Conservation (phyloP, 2,329 filamentous ascomycete species). For the Talaromyces sp. region DNA sequence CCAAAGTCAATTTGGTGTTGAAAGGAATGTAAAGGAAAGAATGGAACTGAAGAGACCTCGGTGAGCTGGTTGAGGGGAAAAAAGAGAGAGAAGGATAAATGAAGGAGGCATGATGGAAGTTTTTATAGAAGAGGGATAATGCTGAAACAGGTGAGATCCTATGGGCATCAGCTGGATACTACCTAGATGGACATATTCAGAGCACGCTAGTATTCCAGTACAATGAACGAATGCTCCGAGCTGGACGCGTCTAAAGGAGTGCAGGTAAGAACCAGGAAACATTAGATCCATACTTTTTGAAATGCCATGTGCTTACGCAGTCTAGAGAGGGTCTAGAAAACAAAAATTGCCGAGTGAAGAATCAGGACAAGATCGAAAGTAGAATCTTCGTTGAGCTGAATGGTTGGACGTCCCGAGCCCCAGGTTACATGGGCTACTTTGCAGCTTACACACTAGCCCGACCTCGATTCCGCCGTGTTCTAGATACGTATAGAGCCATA, state of each 20-base stretch:
- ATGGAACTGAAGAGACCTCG: not conserved
- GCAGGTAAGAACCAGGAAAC: not conserved
- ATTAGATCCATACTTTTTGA: not conserved
- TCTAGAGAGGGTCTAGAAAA: not conserved
- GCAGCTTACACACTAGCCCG: not conserved
- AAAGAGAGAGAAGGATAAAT: not conserved
- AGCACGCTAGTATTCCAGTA: not conserved
- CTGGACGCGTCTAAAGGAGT: not conserved
- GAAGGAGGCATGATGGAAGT: not conserved
- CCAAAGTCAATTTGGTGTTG: not conserved
- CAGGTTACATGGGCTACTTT: conserved; percentile 1
- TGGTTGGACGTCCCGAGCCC: not conserved
- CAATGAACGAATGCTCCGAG: not conserved
- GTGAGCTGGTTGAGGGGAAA: not conserved
- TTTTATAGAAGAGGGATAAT: conserved; percentile 4
- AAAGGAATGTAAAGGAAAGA: conserved; percentile 8
- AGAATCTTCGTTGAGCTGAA: not conserved
- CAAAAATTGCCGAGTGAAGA: not conserved
- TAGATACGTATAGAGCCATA: not conserved
- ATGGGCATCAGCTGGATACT: not conserved
- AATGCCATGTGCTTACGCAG: conserved; percentile 4
- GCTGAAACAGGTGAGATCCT: not conserved
- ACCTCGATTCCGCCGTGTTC: not conserved
- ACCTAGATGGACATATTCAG: not conserved
- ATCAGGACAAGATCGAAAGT: not conserved